Evolutionary conservation across 768 basidiomycete genomes (phyloP).

Genomic region (Xerocomus potaroensis): DNA sequence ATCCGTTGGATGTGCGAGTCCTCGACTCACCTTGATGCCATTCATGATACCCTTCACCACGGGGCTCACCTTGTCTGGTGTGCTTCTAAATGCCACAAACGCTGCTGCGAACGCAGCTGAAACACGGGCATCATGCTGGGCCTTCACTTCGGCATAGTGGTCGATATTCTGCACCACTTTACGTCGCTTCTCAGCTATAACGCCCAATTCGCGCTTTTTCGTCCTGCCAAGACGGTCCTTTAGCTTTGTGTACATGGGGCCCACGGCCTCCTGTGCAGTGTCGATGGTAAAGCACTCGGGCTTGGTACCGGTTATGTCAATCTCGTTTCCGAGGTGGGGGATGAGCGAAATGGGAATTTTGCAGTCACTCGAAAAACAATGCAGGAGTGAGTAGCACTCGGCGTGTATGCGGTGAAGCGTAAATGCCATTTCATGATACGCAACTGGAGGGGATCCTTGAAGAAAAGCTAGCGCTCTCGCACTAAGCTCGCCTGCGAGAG

Average conservation of each 20-base stretch:
- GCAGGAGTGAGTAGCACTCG: constrained; percentile 78
- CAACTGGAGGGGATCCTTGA: constrained; percentile 67
- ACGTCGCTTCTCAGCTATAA: constrained; percentile 71
- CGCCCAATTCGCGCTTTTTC: constrained; percentile 70
- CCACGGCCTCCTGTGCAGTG: constrained; percentile 68
- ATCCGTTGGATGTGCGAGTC: not conserved
- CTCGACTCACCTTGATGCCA: constrained; percentile 76
- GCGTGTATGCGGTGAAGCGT: constrained; percentile 73
- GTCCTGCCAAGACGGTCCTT: constrained; percentile 70
- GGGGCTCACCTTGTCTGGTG: constrained; percentile 92
- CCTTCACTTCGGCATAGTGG: constrained; percentile 77
- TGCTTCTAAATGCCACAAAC: constrained; percentile 78
- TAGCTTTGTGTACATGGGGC: constrained; percentile 66
- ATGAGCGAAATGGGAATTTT: constrained; percentile 79
- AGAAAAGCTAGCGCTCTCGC: constrained; percentile 66
- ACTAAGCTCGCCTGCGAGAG: constrained; percentile 64
- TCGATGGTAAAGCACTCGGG: constrained; percentile 73
- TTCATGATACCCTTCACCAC: constrained; percentile 98
- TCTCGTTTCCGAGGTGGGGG: constrained; percentile 70
- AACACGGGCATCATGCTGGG: constrained; percentile 81
- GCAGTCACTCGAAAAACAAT: constrained; percentile 80
- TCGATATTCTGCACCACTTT: constrained; percentile 69
- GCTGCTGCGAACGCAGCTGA: constrained; percentile 89
- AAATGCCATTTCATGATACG: constrained; percentile 89
- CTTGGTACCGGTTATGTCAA: constrained; percentile 68